Percentiles rank a stretch among this genome's conserved stretches.
These are phyloP conservation scores for Populus hybrid DNA, from an alignment of 441 rosid genomes.

Conservation along the genomic window DNA sequence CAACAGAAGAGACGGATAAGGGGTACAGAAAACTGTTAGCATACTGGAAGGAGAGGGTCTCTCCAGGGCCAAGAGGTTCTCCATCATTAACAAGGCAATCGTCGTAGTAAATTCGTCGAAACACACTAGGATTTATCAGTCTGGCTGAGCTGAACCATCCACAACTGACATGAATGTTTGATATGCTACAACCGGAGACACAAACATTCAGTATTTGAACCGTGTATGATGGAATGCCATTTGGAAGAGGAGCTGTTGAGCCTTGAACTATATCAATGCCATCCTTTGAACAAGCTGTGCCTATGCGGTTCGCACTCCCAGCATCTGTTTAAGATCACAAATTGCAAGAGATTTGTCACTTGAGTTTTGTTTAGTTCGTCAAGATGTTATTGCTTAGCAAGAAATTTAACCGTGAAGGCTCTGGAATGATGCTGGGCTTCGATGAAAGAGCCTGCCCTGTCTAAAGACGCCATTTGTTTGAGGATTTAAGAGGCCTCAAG, in stretches of 20 bases:
- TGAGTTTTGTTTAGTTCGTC: neutral
- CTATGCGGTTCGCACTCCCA: slow-evolving; percentile 42
- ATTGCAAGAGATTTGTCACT: neutral
- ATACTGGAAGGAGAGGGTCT: slow-evolving; percentile 52
- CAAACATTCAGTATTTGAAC: slow-evolving; percentile 64
- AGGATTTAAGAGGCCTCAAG: too few species aligned
- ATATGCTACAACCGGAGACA: slow-evolving; percentile 55
- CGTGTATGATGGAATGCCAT: slow-evolving; percentile 63
- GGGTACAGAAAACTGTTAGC: slow-evolving; percentile 68
- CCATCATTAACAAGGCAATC: slow-evolving; percentile 83
- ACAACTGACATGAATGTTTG: slow-evolving; percentile 58
- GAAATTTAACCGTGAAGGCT: neutral
- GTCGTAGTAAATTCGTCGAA: slow-evolving; percentile 58
- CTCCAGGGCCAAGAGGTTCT: slow-evolving; percentile 47
- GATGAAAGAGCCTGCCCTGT: too few species aligned
- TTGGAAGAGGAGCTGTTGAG: slow-evolving; percentile 51
- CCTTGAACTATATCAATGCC: slow-evolving; percentile 68
- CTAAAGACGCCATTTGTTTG: too few species aligned
- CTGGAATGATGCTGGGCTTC: neutral
- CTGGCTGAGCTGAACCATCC: slow-evolving; percentile 83
- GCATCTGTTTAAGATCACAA: slow-evolving; percentile 12
- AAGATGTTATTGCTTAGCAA: neutral
- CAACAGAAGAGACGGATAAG: slow-evolving; percentile 57
- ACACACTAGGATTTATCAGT: slow-evolving; percentile 53
- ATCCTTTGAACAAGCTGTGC: slow-evolving; percentile 42